Evolutionary conservation across 164 flowering plant species (phyloP).

Genomic region (Chloranthus sessilifolius): DNA sequence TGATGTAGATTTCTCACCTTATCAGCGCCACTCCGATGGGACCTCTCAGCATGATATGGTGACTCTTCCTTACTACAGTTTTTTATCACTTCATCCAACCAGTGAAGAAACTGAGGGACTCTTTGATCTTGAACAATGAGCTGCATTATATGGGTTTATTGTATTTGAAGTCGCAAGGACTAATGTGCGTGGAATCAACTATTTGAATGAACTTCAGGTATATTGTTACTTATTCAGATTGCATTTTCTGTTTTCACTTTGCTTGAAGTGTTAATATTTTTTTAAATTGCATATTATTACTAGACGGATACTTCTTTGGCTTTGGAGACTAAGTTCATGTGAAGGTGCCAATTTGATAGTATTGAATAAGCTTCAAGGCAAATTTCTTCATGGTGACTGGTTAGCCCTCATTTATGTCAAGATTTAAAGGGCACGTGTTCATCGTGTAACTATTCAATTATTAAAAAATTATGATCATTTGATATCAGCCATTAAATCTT

Average conservation of each 20-base stretch:
- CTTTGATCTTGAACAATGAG: slow-evolving; percentile 49
- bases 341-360: slow-evolving; percentile 92
- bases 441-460: no score
- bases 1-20: no score
- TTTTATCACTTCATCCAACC: no score
- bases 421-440: no score
- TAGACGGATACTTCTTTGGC: slow-evolving; percentile 90
- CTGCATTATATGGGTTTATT: slow-evolving; percentile 80
- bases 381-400: slow-evolving; percentile 76
- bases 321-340: slow-evolving; percentile 70
- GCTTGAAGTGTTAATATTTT: slow-evolving; percentile 2
- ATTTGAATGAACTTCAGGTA: slow-evolving; percentile 92
- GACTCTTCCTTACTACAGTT: no score
- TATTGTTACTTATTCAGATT: not conserved
- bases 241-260: not conserved
- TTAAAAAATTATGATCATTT: no score
- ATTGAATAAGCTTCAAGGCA: slow-evolving; percentile 61
- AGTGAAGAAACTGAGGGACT: slow-evolving; percentile 55
- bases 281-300: slow-evolving; percentile 9
- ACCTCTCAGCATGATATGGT: no score
- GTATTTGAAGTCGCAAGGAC: slow-evolving; percentile 78
- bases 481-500: no score
- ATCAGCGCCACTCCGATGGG: no score
- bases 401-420: no score
- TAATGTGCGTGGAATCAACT: slow-evolving; percentile 74